Evolutionary conservation across 345 rosid species (phyloP).

Genomic region (Lumnitzera racemosa): DNA sequence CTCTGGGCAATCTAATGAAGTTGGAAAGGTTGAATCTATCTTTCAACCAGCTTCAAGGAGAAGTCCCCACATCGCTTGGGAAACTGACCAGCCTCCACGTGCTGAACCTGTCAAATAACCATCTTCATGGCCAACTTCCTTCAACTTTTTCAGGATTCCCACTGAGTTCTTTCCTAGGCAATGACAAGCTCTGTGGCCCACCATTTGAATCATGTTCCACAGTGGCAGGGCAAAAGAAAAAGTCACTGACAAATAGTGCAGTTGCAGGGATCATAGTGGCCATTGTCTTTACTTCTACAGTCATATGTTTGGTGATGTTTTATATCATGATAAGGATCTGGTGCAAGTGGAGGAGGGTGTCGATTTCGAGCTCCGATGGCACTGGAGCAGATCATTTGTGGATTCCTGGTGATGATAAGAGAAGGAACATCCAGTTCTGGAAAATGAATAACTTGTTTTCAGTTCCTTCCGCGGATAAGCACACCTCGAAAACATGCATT

Average conservation of each 20-base stretch:
- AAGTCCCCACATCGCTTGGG: conserved; percentile 51
- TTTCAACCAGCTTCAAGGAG: conserved; percentile 53
- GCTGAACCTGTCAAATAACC: conserved; percentile 71
- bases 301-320: conserved; percentile 52
- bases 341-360: conserved; percentile 49
- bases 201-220: conserved; percentile 42
- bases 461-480: conserved; percentile 25
- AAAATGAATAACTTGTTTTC: conserved; percentile 28
- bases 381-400: conserved; percentile 23
- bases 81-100: conserved; percentile 67
- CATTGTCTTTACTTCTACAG: conserved; percentile 50
- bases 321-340: conserved; percentile 64
- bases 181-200: conserved; percentile 47
- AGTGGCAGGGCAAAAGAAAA: conserved; percentile 14
- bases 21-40: conserved; percentile 69
- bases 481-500: conserved; percentile 22
- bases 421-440: conserved; percentile 32
- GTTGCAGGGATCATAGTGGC: conserved; percentile 36
- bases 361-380: conserved; percentile 29
- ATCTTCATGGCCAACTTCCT: conserved; percentile 59
- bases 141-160: conserved; percentile 49
- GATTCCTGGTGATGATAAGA: conserved; percentile 28
- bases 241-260: conserved; percentile 30
- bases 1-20: conserved; percentile 60
- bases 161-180: conserved; percentile 44